Conservation (phyloP, 139 green algal genomes). For the Pycnococcus provasolii region DNA sequence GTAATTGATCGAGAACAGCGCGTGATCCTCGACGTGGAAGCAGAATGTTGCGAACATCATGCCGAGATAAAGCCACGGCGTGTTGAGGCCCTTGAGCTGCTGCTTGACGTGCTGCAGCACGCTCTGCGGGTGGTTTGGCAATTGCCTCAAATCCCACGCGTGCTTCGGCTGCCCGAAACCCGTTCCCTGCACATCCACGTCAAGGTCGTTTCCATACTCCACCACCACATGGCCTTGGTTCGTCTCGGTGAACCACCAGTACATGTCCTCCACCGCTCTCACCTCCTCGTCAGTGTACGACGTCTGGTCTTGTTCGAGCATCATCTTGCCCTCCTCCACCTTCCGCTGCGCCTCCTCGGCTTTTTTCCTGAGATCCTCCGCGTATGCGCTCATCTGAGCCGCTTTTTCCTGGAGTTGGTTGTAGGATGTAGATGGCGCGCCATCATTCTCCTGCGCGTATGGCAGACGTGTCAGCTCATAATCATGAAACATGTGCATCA, state of each 20-base stretch:
- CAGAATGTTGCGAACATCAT: constrained; percentile 29
- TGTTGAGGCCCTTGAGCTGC: constrained; percentile 17
- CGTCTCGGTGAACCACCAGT: constrained; percentile 27
- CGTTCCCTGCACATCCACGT: constrained; percentile 23
- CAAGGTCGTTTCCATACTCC: constrained; percentile 43
- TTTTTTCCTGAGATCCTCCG: no score
- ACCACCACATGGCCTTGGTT: constrained; percentile 27
- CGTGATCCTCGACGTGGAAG: constrained; percentile 39
- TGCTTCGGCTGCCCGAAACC: not conserved
- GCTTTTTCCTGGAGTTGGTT: no score
- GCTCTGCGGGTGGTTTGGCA: constrained; percentile 17
- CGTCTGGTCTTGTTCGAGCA: no score
- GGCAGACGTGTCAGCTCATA: no score
- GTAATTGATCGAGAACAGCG: constrained; percentile 39
- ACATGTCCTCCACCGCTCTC: not conserved
- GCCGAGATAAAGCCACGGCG: constrained; percentile 25
- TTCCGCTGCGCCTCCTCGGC: no score
- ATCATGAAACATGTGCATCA: no score
- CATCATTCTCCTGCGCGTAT: no score
- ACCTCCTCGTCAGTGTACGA: not conserved
- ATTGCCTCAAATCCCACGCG: constrained; percentile 29
- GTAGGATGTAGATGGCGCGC: no score
- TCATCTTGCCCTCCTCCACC: no score
- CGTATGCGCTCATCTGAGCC: no score
- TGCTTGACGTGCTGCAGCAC: constrained; percentile 7